phyloP scores from a whole-genome alignment of 768 basidiomycete genomes.

The Suillus lakei region DNA sequence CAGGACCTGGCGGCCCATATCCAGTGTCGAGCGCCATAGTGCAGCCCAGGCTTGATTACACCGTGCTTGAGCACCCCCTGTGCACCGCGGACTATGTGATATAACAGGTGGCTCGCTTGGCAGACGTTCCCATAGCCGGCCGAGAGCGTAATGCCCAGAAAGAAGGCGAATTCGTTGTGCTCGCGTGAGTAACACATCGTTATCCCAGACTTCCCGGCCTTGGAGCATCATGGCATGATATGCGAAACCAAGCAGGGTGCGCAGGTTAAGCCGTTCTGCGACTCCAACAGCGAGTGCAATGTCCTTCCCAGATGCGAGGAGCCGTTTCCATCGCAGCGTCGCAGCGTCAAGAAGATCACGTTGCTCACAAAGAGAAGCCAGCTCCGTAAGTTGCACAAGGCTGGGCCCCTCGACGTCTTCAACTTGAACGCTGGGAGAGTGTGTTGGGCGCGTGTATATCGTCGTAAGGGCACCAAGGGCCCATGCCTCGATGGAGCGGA shows the following conservation, averaged over 20 bases:
- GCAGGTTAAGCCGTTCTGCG: constrained; percentile 53
- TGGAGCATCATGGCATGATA: constrained; percentile 58
- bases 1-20: constrained; percentile 42
- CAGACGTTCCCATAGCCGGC: constrained; percentile 48
- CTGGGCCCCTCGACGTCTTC: constrained; percentile 40
- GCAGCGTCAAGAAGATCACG: constrained; percentile 47
- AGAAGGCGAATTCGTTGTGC: constrained; percentile 57
- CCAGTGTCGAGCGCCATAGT: constrained; percentile 50
- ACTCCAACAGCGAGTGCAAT: constrained; percentile 49
- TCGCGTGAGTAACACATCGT: constrained; percentile 48
- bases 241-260: constrained; percentile 50
- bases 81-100: constrained; percentile 47
- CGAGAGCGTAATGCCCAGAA: constrained; percentile 56
- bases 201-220: constrained; percentile 53
- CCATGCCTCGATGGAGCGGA: constrained; percentile 51
- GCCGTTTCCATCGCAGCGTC: constrained; percentile 50
- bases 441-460: constrained; percentile 38
- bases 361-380: constrained; percentile 55
- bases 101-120: constrained; percentile 47
- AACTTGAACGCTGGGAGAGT: constrained; percentile 25
- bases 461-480: constrained; percentile 43
- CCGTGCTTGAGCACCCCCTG: constrained; percentile 39
- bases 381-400: constrained; percentile 54
- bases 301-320: constrained; percentile 49
- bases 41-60: constrained; percentile 51